Evolutionary conservation across 2,329 filamentous ascomycete genomes (phyloP).

Genomic region (Aspergillaceae sp.): DNA sequence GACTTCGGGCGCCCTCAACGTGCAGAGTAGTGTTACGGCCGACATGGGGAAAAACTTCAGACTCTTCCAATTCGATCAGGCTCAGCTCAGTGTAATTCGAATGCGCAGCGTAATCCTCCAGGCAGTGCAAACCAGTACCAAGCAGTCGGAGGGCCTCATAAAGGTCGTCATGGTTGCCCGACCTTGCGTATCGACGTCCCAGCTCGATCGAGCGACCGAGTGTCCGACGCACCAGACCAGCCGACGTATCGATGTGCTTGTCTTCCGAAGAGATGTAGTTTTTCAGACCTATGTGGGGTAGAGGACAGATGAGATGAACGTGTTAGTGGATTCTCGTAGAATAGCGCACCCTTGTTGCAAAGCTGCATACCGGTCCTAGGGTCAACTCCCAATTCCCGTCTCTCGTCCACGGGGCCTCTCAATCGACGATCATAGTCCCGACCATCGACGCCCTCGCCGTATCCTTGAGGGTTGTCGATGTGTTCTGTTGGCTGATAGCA

Average conservation of each 20-base stretch:
- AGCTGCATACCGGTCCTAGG: slow-evolving; percentile 50
- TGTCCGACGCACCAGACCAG: slow-evolving; percentile 64
- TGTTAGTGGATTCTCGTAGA: neutral
- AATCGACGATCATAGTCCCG: slow-evolving; percentile 72
- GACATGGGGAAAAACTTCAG: slow-evolving; percentile 76
- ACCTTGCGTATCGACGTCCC: slow-evolving; percentile 62
- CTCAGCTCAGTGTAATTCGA: slow-evolving; percentile 88
- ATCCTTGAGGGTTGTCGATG: slow-evolving; percentile 72
- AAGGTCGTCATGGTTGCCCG: slow-evolving; percentile 63
- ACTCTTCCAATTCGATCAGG: slow-evolving; percentile 76
- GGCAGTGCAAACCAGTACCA: slow-evolving; percentile 80
- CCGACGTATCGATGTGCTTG: slow-evolving; percentile 70
- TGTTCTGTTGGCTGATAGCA: slow-evolving; percentile 77
- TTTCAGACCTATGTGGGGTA: slow-evolving; percentile 54
- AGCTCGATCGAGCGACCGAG: slow-evolving; percentile 68
- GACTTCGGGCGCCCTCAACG: slow-evolving; percentile 55
- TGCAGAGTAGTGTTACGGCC: slow-evolving; percentile 64
- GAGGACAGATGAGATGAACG: neutral
- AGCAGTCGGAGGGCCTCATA: slow-evolving; percentile 79
- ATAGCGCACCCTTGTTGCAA: too few relatives aligned
- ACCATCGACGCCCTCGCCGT: slow-evolving; percentile 81
- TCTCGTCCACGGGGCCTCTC: slow-evolving; percentile 71
- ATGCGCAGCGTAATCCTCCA: slow-evolving; percentile 89
- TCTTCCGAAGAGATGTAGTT: slow-evolving; percentile 90
- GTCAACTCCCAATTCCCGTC: slow-evolving; percentile 70